Evolutionary conservation across 2,329 filamentous ascomycete genomes (phyloP).

Genomic region (Fusarium nanum): DNA sequence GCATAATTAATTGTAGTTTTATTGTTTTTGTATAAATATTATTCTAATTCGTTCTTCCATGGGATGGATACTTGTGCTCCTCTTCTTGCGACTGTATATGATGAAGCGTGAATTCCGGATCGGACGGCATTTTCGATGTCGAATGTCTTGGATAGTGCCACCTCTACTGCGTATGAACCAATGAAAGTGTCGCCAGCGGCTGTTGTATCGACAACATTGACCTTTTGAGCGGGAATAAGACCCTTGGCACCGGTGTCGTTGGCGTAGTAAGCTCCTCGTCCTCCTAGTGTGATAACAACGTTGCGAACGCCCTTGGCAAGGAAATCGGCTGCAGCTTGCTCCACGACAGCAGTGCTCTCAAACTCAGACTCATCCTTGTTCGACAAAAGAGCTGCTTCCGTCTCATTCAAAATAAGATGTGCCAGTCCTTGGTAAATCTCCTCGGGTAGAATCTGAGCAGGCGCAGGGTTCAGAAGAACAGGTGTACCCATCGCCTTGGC

Average conservation of each 20-base stretch:
- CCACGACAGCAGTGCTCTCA: slow-evolving; percentile 58
- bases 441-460: slow-evolving; percentile 74
- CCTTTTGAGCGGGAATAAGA: slow-evolving; percentile 72
- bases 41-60: slow-evolving; percentile 18
- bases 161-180: slow-evolving; percentile 76
- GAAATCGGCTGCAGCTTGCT: slow-evolving; percentile 68
- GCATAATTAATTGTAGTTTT: not conserved
- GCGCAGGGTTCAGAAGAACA: slow-evolving; percentile 87
- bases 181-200: slow-evolving; percentile 96
- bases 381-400: slow-evolving; percentile 81
- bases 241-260: slow-evolving; percentile 56
- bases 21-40: not conserved
- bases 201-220: slow-evolving; percentile 88
- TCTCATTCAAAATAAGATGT: slow-evolving; percentile 91
- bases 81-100: slow-evolving; percentile 9
- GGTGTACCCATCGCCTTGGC: slow-evolving; percentile 62
- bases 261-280: slow-evolving; percentile 77
- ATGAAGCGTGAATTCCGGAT: slow-evolving; percentile 13
- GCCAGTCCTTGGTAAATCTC: slow-evolving; percentile 74
- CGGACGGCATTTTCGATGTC: slow-evolving; percentile 11
- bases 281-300: slow-evolving; percentile 86
- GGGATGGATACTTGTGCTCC: slow-evolving; percentile 25
- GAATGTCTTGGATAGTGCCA: not conserved
- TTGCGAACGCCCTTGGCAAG: slow-evolving; percentile 76
- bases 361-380: slow-evolving; percentile 63